A percentile compares a stretch with the other conserved stretches of the same genome.
Conservation (phyloP, 164 flowering plant species). For the Tetracentron sinense region DNA sequence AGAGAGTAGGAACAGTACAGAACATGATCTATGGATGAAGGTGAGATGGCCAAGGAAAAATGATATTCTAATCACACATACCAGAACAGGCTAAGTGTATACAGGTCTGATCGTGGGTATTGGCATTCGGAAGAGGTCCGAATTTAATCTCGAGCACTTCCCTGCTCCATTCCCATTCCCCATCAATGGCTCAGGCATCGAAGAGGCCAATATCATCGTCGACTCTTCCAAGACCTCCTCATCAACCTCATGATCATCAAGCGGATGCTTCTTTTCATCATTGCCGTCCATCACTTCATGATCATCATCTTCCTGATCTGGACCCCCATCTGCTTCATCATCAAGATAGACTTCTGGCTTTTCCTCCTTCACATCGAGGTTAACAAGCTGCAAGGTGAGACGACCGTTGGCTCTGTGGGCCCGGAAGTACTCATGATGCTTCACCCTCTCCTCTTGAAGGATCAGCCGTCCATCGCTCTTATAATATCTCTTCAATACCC, state of each 20-base stretch:
- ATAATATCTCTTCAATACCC: constrained; percentile 28
- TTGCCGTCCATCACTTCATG: not conserved
- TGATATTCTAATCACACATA: not conserved
- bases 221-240: not conserved
- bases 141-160: not conserved
- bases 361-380: constrained; percentile 4
- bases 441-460: constrained; percentile 36
- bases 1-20: too few species aligned
- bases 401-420: constrained; percentile 40
- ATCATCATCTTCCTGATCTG: not conserved
- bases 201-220: not conserved
- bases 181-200: not conserved
- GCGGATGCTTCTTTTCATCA: not conserved
- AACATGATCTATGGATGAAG: too few species aligned
- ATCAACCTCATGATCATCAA: not conserved
- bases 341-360: too few species aligned
- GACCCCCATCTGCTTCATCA: not conserved
- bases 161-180: not conserved
- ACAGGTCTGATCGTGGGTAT: not conserved
- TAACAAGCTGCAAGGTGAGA: constrained; percentile 35
- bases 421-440: constrained; percentile 36
- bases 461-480: constrained; percentile 40
- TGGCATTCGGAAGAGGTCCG: not conserved
- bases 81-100: not conserved
- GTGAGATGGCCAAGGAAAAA: not conserved